Percentiles rank a stretch among this genome's conserved stretches.
Conservation (phyloP, 2,329 filamentous ascomycete genomes). For the Aspergillus spinulosporus region DNA sequence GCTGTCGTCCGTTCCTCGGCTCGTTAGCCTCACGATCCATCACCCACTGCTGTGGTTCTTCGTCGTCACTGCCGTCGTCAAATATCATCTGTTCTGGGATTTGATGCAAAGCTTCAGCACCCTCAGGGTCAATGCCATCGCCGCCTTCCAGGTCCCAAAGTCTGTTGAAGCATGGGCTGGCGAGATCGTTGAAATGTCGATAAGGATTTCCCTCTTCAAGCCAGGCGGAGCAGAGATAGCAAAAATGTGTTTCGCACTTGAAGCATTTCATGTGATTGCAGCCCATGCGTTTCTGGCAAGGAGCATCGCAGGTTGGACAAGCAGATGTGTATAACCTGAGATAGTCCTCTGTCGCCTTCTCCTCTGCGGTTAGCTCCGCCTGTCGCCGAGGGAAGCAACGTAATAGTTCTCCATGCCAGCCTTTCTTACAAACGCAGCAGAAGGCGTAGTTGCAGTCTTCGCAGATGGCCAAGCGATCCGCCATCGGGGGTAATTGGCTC, state of each 20-base stretch:
- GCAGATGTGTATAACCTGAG: slow-evolving; percentile 77
- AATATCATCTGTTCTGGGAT: slow-evolving; percentile 43
- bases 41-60: slow-evolving; percentile 28
- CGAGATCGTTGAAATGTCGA: slow-evolving; percentile 74
- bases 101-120: slow-evolving; percentile 42
- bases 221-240: slow-evolving; percentile 91
- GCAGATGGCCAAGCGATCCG: slow-evolving; percentile 77
- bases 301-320: slow-evolving; percentile 83
- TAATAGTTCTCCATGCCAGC: slow-evolving; percentile 93
- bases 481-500: slow-evolving; percentile 47
- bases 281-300: slow-evolving; percentile 85
- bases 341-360: slow-evolving; percentile 83
- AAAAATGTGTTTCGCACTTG: slow-evolving; percentile 88
- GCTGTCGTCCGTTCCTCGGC: slow-evolving; percentile 28
- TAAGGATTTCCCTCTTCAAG: slow-evolving; percentile 80
- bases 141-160: slow-evolving; percentile 88
- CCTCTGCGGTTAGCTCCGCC: slow-evolving; percentile 76
- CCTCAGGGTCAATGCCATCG: slow-evolving; percentile 56
- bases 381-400: slow-evolving; percentile 65
- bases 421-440: slow-evolving; percentile 69
- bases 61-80: slow-evolving; percentile 36
- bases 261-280: slow-evolving; percentile 98
- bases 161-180: slow-evolving; percentile 74
- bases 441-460: slow-evolving; percentile 89
- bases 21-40: slow-evolving; percentile 31